phyloP scores from a whole-genome alignment of 2,329 filamentous ascomycete species.

The Trichoderma afroharzianum region DNA sequence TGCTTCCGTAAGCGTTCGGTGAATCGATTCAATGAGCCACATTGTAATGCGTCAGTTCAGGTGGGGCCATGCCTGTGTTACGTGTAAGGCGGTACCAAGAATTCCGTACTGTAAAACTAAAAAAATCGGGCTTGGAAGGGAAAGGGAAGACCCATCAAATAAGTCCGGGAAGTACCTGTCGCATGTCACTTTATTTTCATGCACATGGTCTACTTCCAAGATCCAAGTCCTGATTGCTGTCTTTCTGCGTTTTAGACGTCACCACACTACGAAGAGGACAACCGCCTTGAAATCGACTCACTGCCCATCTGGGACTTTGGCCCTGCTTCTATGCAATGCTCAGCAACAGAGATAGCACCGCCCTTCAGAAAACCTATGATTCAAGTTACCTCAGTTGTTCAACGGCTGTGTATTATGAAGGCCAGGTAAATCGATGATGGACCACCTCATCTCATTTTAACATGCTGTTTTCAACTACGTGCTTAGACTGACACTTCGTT shows the following conservation, averaged over 20 bases:
- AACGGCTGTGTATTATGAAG: constrained; percentile 93
- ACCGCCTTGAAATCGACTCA: neutral
- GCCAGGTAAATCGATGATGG: constrained; percentile 57
- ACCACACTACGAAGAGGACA: neutral
- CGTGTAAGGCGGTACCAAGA: neutral
- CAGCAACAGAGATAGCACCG: constrained; percentile 56
- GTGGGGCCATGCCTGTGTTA: neutral
- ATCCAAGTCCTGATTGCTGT: neutral
- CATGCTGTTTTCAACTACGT: neutral
- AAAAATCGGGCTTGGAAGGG: neutral
- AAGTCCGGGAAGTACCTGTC: neutral
- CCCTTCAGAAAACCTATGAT: constrained; percentile 95
- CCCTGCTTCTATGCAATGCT: constrained; percentile 42
- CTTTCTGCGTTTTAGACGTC: neutral
- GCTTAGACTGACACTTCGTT: neutral
- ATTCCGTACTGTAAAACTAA: neutral
- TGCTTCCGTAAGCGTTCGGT: neutral
- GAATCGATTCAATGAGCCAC: neutral
- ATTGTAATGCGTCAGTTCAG: neutral
- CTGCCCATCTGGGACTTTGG: constrained; percentile 6
- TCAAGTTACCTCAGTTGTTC: constrained; percentile 94
- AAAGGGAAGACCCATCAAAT: neutral
- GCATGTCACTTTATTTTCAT: constrained; percentile 5
- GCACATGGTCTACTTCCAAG: neutral
- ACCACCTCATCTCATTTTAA: neutral